Percentiles rank a stretch among this genome's conserved stretches.
phyloP scores from a whole-genome alignment of 441 rosid genomes.

The Euphorbia schlechtendalii region DNA sequence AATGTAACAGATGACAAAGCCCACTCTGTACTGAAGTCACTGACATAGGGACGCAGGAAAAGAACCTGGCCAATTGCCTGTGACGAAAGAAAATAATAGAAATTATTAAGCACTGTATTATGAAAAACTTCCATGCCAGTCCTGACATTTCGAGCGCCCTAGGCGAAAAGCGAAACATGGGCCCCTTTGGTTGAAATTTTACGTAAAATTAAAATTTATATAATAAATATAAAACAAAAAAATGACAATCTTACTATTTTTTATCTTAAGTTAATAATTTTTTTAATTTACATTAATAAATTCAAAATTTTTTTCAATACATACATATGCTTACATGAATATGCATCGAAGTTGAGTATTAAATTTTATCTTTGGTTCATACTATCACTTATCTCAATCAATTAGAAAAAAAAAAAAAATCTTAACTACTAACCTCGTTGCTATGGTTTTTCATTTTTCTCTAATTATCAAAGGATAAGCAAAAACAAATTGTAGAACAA shows the following conservation, averaged over 20 bases:
- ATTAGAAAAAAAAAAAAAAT: too few relatives aligned
- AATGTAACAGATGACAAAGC: constrained; percentile 78
- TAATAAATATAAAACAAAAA: too few relatives aligned
- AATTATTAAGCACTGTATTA: too few relatives aligned
- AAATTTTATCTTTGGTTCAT: background rate
- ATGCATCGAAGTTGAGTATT: background rate
- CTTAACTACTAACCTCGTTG: background rate
- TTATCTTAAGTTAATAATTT: too few relatives aligned
- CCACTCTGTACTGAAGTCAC: constrained; percentile 86
- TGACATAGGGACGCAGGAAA: constrained; percentile 82
- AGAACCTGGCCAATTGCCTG: constrained; percentile 94
- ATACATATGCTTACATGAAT: background rate
- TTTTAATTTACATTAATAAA: too few relatives aligned
- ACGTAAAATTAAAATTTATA: too few relatives aligned
- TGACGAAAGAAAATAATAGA: constrained; percentile 14
- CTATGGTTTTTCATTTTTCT: background rate
- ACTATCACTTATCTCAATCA: background rate
- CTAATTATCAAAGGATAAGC: background rate
- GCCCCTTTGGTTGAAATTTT: too few relatives aligned
- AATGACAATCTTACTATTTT: too few relatives aligned
- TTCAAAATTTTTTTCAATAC: too few relatives aligned
- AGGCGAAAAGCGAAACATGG: too few relatives aligned
- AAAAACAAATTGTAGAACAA: background rate
- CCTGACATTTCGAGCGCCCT: too few relatives aligned
- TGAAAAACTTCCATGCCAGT: too few relatives aligned